Evolutionary conservation across 805 yeast species (phyloP), one percentile per base, ranked within the genome.

Genomic region (Hemisphaericaspora nanyangensis): DNA sequence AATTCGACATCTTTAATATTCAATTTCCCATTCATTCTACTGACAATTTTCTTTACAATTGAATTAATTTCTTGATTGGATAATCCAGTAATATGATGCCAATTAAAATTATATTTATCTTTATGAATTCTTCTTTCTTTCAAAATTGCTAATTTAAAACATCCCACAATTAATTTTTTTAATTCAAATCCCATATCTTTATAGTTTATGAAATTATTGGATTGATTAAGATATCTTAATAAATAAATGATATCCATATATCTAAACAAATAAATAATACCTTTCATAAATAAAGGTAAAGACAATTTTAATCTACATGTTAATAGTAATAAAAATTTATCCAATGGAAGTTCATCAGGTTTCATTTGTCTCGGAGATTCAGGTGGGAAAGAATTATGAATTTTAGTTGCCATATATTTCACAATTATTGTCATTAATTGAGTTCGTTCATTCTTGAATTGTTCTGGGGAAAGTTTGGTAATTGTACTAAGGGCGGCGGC

Each of bases 171-270:
- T 45, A 68, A 61, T 43, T 67, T 64, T 45, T 58, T 61, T 36
- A 68, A 54, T 17, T 62, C 63, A 49, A 62, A 68, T 25, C 65
- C 72, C 74, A 68, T 68, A 24, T 63, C 70, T 32, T 58, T 66
- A 49, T 63, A 65, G 47, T 63, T 65, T 24, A 69, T 72, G 42
- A 58, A 65, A 44, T 69, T 69, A 45, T 69, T 69, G 20, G 71
- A 61, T 47, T 69, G 74, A 44, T 69, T 69, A 40, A 69, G 60
- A 45, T 69, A 69, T 38, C 74, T 52, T 43, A 69, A 61, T 39
- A 69, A 58, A 49, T 69, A 69, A 36, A 69, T 62, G 31, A 69
- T 65, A 46, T 69, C 74, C 73, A 69, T 69, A 48, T 69, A 69
- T 38, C 74, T 56, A 54, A 69, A 69, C 33, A 69, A 54, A 45